A percentile compares a stretch with the other conserved stretches of the same genome.
Evolutionary conservation across 176 grass and related monocot species (phyloP).

Genomic region (Cenchrus purpureus): DNA sequence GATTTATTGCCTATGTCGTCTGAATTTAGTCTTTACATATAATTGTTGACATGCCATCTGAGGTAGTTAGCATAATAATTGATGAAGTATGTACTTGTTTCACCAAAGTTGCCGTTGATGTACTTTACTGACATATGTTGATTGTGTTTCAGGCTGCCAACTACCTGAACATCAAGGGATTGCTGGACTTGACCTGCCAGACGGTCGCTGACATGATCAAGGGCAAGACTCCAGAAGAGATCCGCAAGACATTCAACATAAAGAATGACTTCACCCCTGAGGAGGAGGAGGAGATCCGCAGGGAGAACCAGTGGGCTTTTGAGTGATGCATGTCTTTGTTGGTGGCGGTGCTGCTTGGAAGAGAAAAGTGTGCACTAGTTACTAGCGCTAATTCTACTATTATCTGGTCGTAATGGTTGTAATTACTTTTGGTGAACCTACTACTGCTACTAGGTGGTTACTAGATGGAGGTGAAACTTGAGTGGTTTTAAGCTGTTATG

Average conservation of each 20-base stretch:
- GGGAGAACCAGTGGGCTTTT: conserved; percentile 60
- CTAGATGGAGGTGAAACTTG: too few relatives aligned
- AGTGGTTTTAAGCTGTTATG: too few relatives aligned
- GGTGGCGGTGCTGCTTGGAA: background rate
- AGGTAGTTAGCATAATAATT: background rate
- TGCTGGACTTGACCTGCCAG: conserved; percentile 41
- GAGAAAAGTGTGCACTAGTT: background rate
- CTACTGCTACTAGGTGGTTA: too few relatives aligned
- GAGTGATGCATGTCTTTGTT: conserved; percentile 9
- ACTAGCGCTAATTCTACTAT: background rate
- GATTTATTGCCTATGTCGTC: too few relatives aligned
- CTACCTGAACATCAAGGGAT: conserved; percentile 58
- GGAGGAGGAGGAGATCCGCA: conserved; percentile 20
- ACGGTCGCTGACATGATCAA: too few relatives aligned
- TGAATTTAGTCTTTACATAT: too few relatives aligned
- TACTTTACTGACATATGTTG: background rate
- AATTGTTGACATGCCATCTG: background rate
- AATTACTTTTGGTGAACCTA: background rate
- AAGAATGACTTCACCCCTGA: too few relatives aligned
- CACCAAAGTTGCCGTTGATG: too few relatives aligned
- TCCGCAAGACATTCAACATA: too few relatives aligned
- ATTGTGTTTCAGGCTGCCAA: conserved; percentile 43
- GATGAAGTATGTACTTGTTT: too few relatives aligned
- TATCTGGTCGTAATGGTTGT: background rate
- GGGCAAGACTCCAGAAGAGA: too few relatives aligned